Conservation (phyloP, 768 basidiomycete species). For the Leccinum disarticulatum region DNA sequence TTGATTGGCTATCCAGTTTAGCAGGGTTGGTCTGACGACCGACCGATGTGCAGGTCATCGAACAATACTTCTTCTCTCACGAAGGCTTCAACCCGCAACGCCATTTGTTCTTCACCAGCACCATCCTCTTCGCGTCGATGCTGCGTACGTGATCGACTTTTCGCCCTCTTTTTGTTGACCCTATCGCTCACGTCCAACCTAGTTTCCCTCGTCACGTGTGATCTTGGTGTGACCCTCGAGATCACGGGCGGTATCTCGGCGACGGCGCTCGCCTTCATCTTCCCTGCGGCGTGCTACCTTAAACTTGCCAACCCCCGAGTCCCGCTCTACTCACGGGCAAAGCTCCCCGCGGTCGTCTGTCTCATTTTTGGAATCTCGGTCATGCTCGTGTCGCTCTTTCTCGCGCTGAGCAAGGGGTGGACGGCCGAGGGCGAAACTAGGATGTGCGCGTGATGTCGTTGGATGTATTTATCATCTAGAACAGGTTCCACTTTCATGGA, state of each 20-base stretch:
- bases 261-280: slow-evolving; percentile 90
- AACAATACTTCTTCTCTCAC: slow-evolving; percentile 93
- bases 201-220: slow-evolving; percentile 93
- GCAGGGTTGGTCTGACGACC: slow-evolving; percentile 1
- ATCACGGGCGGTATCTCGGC: slow-evolving; percentile 97
- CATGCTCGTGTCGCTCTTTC: slow-evolving; percentile 72
- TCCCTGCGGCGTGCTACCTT: slow-evolving; percentile 84
- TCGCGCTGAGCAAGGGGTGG: slow-evolving; percentile 81
- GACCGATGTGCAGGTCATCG: slow-evolving; percentile 64
- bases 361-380: slow-evolving; percentile 73
- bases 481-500: slow-evolving; percentile 1
- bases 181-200: slow-evolving; percentile 5
- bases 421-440: slow-evolving; percentile 66
- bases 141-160: slow-evolving; percentile 50
- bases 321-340: slow-evolving; percentile 69
- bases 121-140: slow-evolving; percentile 80
- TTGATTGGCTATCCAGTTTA: not conserved
- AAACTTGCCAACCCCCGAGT: slow-evolving; percentile 58
- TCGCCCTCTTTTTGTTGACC: not conserved
- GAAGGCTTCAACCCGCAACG: slow-evolving; percentile 79
- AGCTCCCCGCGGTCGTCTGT: slow-evolving; percentile 75
- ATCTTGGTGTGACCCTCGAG: slow-evolving; percentile 97
- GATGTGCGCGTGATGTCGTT: slow-evolving; percentile 57
- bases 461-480: slow-evolving; percentile 23
- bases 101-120: slow-evolving; percentile 89